Evolutionary conservation across 2,329 filamentous ascomycete species (phyloP).

Genomic region (Ceratocystis diversiconidia): DNA sequence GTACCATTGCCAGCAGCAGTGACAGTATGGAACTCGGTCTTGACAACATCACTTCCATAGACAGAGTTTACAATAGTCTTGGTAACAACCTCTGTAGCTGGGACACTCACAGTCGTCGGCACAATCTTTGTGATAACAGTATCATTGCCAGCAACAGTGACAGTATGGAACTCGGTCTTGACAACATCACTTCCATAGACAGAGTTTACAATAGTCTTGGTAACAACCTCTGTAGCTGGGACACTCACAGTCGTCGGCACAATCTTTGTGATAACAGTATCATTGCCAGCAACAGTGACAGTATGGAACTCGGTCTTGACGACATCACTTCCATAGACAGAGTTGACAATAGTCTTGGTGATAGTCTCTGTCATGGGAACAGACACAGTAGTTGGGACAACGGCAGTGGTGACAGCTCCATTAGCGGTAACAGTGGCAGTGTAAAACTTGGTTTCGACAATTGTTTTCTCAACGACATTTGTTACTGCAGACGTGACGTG

Average conservation of each 20-base stretch:
- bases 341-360: background rate
- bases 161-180: background rate
- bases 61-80: background rate
- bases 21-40: background rate
- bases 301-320: background rate
- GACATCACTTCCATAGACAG: background rate
- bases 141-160: background rate
- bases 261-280: background rate
- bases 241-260: constrained; percentile 4
- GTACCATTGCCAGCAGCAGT: background rate
- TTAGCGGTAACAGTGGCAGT: constrained; percentile 2
- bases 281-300: background rate
- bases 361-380: constrained; percentile 4
- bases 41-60: background rate
- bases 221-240: constrained; percentile 4
- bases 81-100: constrained; percentile 2
- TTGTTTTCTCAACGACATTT: background rate
- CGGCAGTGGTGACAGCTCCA: background rate
- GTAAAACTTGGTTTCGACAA: background rate
- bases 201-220: background rate
- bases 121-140: background rate
- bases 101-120: constrained; percentile 6
- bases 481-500: constrained; percentile 14
- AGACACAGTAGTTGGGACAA: constrained; percentile 2
- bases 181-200: background rate